phyloP scores from a whole-genome alignment of 306 rosid species.

The Acacia melanoxylon region DNA sequence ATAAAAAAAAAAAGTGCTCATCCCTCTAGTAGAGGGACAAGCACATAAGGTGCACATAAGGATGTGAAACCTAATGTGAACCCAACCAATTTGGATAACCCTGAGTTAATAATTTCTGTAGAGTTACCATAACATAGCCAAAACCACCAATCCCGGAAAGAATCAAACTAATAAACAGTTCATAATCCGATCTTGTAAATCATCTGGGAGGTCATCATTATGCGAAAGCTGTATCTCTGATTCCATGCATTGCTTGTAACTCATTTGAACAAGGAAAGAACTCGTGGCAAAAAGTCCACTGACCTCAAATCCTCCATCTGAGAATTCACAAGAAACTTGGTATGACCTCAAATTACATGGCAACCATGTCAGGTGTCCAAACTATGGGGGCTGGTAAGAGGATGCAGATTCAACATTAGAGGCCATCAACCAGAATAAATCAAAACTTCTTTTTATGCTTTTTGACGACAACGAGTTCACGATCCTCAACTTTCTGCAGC shows the following conservation, averaged over 20 bases:
- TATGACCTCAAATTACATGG: neutral
- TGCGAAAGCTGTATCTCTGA: constrained; percentile 7
- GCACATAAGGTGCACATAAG: no score
- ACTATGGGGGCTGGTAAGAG: neutral
- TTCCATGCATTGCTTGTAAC: constrained; percentile 8
- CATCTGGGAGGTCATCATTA: neutral
- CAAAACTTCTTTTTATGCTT: constrained; percentile 52
- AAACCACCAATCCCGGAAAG: constrained; percentile 1
- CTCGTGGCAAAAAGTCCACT: constrained; percentile 18
- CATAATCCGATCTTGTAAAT: neutral
- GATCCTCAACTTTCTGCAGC: constrained; percentile 48
- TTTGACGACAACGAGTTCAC: constrained; percentile 40
- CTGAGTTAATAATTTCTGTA: neutral
- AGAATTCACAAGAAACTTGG: constrained; percentile 3
- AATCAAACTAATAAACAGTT: constrained; percentile 26
- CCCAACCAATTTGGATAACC: neutral
- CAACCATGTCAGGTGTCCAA: constrained; percentile 42
- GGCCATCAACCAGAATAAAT: constrained; percentile 22
- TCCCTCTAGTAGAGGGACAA: no score
- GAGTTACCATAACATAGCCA: neutral
- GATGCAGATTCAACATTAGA: neutral
- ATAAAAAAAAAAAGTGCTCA: no score
- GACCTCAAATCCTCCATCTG: constrained; percentile 22
- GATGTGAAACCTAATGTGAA: no score
- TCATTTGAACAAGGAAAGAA: constrained; percentile 26